A percentile compares a stretch with the other conserved stretches of the same genome.
phyloP scores from a whole-genome alignment of 805 yeast species.

The Gaillardinia entomophila region DNA sequence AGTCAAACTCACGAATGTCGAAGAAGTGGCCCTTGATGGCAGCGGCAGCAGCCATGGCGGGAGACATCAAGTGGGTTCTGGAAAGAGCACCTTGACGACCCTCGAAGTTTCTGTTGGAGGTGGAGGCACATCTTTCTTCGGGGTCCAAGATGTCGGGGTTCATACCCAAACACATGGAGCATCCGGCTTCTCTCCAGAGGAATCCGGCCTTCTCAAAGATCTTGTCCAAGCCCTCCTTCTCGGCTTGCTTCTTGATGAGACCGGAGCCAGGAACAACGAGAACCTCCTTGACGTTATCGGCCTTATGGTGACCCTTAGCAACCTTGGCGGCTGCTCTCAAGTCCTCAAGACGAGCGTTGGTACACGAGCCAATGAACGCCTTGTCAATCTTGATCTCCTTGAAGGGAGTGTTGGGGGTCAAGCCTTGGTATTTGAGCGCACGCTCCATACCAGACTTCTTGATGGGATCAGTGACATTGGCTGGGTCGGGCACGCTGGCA shows the following conservation, averaged over 20 bases:
- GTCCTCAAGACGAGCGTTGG: conserved; percentile 96
- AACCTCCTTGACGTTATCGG: conserved; percentile 72
- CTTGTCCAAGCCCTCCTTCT: conserved; percentile 88
- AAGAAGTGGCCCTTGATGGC: conserved; percentile 86
- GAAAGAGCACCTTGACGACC: conserved; percentile 98
- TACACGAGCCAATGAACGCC: conserved; percentile 97
- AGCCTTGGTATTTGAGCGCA: conserved; percentile 89
- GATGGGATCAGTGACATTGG: conserved; percentile 62
- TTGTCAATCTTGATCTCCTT: conserved; percentile 76
- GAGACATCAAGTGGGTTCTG: conserved; percentile 96
- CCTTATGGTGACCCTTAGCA: conserved; percentile 84
- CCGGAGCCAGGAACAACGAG: conserved; percentile 98
- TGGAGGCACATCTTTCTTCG: conserved; percentile 96
- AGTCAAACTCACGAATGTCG: conserved; percentile 81
- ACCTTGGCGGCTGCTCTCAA: conserved; percentile 92
- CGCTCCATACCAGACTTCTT: conserved; percentile 82
- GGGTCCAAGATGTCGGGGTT: conserved; percentile 96
- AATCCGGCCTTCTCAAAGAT: conserved; percentile 90
- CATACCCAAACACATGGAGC: conserved; percentile 99
- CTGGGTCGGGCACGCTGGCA: conserved; percentile 86
- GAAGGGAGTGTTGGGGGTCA: conserved; percentile 75
- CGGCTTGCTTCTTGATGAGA: conserved; percentile 88
- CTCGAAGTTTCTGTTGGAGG: conserved; percentile 97
- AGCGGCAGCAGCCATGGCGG: conserved; percentile 99
- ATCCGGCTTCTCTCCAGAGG: conserved; percentile 99